phyloP scores from a whole-genome alignment of 805 yeast genomes.

The Metschnikowia similis region DNA sequence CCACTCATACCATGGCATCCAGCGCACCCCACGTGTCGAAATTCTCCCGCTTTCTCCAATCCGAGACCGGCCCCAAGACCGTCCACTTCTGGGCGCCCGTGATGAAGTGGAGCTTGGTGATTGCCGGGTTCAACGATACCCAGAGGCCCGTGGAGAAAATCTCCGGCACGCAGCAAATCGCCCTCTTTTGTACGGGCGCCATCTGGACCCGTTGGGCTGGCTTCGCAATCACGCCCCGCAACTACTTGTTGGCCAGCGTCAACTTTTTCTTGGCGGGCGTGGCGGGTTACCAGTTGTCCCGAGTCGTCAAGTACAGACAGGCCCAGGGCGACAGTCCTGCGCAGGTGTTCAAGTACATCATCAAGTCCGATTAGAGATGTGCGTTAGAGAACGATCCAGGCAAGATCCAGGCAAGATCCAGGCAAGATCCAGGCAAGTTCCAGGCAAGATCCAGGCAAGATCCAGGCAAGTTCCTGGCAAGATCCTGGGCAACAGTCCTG shows the following conservation, averaged over 20 bases:
- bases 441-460: no score
- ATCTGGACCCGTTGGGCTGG: constrained; percentile 98
- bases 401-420: no score
- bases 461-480: no score
- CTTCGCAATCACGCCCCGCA: constrained; percentile 84
- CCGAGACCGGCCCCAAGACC: constrained; percentile 96
- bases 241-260: constrained; percentile 82
- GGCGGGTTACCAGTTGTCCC: constrained; percentile 75
- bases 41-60: constrained; percentile 67
- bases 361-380: constrained; percentile 30
- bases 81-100: constrained; percentile 89
- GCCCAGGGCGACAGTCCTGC: constrained; percentile 56
- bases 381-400: no score
- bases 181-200: constrained; percentile 84
- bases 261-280: constrained; percentile 90
- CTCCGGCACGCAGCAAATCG: constrained; percentile 84
- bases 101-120: constrained; percentile 77
- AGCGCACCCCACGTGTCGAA: constrained; percentile 41
- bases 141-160: constrained; percentile 88
- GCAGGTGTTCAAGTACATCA: constrained; percentile 56
- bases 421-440: no score
- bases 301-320: constrained; percentile 67
- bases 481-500: constrained; percentile 54
- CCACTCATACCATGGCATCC: constrained; percentile 20
- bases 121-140: constrained; percentile 86